A percentile compares a stretch with the other conserved stretches of the same genome.
Evolutionary conservation across 345 rosid genomes (phyloP).

Genomic region (Boechera stricta): DNA sequence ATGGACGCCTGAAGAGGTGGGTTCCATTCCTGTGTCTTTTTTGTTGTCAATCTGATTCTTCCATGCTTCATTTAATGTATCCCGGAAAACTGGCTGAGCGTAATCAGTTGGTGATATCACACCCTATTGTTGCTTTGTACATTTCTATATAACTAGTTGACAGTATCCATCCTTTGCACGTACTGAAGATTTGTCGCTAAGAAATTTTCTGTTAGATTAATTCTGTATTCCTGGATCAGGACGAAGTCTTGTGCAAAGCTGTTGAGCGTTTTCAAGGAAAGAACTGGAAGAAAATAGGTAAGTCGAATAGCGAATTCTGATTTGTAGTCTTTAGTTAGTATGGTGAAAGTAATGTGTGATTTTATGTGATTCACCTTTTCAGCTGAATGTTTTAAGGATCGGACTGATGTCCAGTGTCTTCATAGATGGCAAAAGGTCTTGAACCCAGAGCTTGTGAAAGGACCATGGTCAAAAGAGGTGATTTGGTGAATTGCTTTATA

Average conservation of each 20-base stretch:
- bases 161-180: background rate
- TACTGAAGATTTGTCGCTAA: slow-evolving; percentile 11
- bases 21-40: slow-evolving; percentile 12
- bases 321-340: slow-evolving; percentile 11
- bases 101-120: slow-evolving; percentile 19
- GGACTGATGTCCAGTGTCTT: slow-evolving; percentile 99
- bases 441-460: slow-evolving; percentile 98
- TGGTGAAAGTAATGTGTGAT: slow-evolving; percentile 43
- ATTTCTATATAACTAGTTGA: slow-evolving; percentile 10
- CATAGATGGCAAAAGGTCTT: slow-evolving; percentile 99
- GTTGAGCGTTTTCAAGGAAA: slow-evolving; percentile 97
- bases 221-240: slow-evolving; percentile 53
- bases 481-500: slow-evolving; percentile 37
- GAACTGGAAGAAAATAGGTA: slow-evolving; percentile 99
- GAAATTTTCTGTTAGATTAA: slow-evolving; percentile 4
- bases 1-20: slow-evolving; percentile 47
- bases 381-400: slow-evolving; percentile 97
- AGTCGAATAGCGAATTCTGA: slow-evolving; percentile 1
- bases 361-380: slow-evolving; percentile 48
- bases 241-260: slow-evolving; percentile 89
- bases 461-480: slow-evolving; percentile 99
- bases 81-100: background rate
- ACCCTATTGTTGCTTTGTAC: slow-evolving; percentile 28
- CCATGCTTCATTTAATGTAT: background rate
- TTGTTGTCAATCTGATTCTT: slow-evolving; percentile 15